A percentile compares a stretch with the other conserved stretches of the same genome.
Conservation (phyloP, 1,284 basidiomycete genomes). For the Puccinia sorghi region DNA sequence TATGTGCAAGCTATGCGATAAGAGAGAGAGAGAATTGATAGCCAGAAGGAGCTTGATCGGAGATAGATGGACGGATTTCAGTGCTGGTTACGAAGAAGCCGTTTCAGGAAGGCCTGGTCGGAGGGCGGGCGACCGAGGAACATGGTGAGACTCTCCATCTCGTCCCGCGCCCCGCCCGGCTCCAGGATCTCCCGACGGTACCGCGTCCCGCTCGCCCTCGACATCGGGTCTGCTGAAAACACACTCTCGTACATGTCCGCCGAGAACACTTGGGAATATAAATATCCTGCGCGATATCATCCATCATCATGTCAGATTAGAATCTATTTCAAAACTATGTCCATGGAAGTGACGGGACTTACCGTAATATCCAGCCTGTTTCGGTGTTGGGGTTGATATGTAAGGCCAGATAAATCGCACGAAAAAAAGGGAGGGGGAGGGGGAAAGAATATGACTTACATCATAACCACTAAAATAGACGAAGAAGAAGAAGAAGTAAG, state of each 20-base stretch:
- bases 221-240: conserved; percentile 74
- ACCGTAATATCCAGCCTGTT: conserved; percentile 47
- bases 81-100: conserved; percentile 57
- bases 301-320: not conserved
- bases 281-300: conserved; percentile 55
- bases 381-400: not conserved
- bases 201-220: conserved; percentile 63
- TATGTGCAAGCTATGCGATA: too few relatives aligned
- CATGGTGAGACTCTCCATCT: conserved; percentile 66
- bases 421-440: not conserved
- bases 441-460: not conserved
- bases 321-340: not conserved
- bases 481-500: not conserved
- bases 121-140: conserved; percentile 77
- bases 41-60: not conserved
- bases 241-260: conserved; percentile 76
- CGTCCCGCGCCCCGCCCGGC: conserved; percentile 66
- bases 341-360: not conserved
- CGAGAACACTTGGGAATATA: conserved; percentile 72
- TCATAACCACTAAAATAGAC: conserved; percentile 38
- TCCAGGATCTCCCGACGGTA: conserved; percentile 65
- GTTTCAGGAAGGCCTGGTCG: conserved; percentile 72
- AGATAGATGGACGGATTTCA: not conserved
- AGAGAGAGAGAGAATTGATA: too few relatives aligned
- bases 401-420: not conserved